Conservation (phyloP, 1,139 yeast genomes). For the Yamadazyma diddensiae region DNA sequence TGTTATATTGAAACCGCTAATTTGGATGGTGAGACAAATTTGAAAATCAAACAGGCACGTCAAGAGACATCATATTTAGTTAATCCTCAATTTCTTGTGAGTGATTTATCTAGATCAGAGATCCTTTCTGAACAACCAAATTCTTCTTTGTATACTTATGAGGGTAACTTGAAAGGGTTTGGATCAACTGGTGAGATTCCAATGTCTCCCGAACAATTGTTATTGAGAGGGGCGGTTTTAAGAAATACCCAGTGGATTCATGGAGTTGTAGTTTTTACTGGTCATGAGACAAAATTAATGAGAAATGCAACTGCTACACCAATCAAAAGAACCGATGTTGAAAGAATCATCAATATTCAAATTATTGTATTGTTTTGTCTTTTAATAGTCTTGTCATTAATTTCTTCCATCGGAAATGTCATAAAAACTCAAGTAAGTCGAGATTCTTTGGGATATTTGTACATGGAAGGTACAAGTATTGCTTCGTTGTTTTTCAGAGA, state of each 20-base stretch:
- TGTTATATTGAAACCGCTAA: constrained; percentile 98
- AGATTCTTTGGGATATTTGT: constrained; percentile 57
- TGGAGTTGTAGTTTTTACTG: constrained; percentile 92
- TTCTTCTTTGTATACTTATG: constrained; percentile 90
- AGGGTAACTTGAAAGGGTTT: constrained; percentile 70
- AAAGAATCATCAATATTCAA: constrained; percentile 89
- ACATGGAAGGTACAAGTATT: constrained; percentile 66
- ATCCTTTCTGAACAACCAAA: constrained; percentile 90
- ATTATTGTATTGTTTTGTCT: constrained; percentile 84
- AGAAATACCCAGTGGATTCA: constrained; percentile 95
- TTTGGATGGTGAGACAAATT: constrained; percentile 95
- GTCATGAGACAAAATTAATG: constrained; percentile 97
- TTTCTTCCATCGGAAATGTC: constrained; percentile 87
- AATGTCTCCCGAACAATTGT: constrained; percentile 83
- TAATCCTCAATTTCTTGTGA: constrained; percentile 59
- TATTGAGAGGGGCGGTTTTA: constrained; percentile 91
- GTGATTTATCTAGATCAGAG: constrained; percentile 31
- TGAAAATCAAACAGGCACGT: constrained; percentile 88
- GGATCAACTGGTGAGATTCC: constrained; percentile 57
- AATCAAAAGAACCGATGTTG: constrained; percentile 94
- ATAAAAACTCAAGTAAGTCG: constrained; percentile 61
- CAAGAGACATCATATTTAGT: constrained; percentile 75
- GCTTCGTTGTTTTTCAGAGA: constrained; percentile 78
- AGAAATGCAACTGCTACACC: constrained; percentile 99
- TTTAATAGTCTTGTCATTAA: constrained; percentile 67